Percentiles rank a stretch among this genome's conserved stretches.
Evolutionary conservation across 2,329 filamentous ascomycete genomes (phyloP).

Genomic region (Alternaria arbusti): DNA sequence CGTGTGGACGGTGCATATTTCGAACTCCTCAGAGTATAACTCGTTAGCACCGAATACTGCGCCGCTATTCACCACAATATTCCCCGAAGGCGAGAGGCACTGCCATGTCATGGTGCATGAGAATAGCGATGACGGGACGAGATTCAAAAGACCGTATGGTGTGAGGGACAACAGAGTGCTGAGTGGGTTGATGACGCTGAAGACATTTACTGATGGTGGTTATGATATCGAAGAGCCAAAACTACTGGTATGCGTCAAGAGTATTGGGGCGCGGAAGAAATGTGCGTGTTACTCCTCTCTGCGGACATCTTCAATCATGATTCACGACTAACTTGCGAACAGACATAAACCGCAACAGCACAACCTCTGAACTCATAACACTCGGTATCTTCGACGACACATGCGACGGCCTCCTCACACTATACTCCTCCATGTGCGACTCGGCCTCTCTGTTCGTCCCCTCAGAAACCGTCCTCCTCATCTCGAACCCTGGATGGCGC

Average conservation of each 20-base stretch:
- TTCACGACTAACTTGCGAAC: background rate
- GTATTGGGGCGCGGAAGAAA: constrained; percentile 60
- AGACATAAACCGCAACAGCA: constrained; percentile 58
- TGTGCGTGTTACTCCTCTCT: constrained; percentile 36
- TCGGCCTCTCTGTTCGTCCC: constrained; percentile 56
- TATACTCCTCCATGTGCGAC: constrained; percentile 60
- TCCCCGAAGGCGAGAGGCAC: constrained; percentile 61
- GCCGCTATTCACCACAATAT: constrained; percentile 62
- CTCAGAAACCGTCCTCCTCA: constrained; percentile 58
- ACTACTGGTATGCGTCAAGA: constrained; percentile 65
- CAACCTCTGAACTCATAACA: constrained; percentile 55
- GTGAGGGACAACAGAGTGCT: constrained; percentile 45
- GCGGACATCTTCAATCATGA: too few relatives aligned
- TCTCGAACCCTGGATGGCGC: constrained; percentile 55
- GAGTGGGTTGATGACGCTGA: constrained; percentile 62
- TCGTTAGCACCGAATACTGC: constrained; percentile 53
- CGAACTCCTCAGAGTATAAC: constrained; percentile 52
- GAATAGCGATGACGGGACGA: constrained; percentile 52
- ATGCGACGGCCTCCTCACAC: constrained; percentile 58
- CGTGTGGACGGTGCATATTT: constrained; percentile 64
- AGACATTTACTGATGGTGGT: constrained; percentile 61
- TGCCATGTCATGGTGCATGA: constrained; percentile 62
- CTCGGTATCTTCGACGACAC: constrained; percentile 66
- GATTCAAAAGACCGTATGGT: constrained; percentile 57
- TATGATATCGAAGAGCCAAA: constrained; percentile 60